Evolutionary conservation across 371 early-diverging fungal genomes (phyloP), one percentile per base, ranked within the genome.

Genomic region (Mycotypha africana): DNA sequence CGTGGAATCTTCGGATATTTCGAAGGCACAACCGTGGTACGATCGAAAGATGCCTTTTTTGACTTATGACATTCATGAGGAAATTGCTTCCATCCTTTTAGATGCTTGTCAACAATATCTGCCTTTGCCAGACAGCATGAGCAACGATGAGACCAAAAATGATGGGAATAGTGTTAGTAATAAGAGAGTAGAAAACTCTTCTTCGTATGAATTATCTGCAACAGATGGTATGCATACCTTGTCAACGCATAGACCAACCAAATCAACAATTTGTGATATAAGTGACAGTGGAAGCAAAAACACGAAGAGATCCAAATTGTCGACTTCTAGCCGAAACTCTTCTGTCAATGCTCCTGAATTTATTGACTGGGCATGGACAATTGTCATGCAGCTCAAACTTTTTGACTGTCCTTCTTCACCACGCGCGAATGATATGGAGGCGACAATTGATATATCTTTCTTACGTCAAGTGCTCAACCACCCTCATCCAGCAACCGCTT

Each of bases 291-390:
- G n/a, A 8, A 26, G 41, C 20, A 48, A 19, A 16, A 23, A 14
- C 6, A 43, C 7, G 4, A 41, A 17, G 1, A n/a, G n/a, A n/a
- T n/a, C n/a, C n/a, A n/a, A n/a, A n/a, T n/a, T n/a, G n/a, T n/a
- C n/a, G n/a, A n/a, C n/a, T n/a, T n/a, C n/a, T n/a, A n/a, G n/a
- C n/a, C n/a, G n/a, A n/a, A n/a, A n/a, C n/a, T n/a, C n/a, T n/a
- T 34, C 62, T 0, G 55, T 52, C 7, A 56, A 54, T 14, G 36
- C 32, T 0, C 44, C 56, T 0, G 45, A 45, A 14, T 56, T 71
- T 23, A 63, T 77, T 48, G 62, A 70, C 1, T 81, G 81, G 81
- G 60, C 65, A 2, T 78, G 79, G 79, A 42, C 40, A 5, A 62
- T 76, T 17, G 51, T 65, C 0, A 52, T 62, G 3, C 53, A 50